These are phyloP conservation scores for Daldinia grandis DNA, from an alignment of 495 filamentous ascomycete genomes.

Conservation along the genomic window DNA sequence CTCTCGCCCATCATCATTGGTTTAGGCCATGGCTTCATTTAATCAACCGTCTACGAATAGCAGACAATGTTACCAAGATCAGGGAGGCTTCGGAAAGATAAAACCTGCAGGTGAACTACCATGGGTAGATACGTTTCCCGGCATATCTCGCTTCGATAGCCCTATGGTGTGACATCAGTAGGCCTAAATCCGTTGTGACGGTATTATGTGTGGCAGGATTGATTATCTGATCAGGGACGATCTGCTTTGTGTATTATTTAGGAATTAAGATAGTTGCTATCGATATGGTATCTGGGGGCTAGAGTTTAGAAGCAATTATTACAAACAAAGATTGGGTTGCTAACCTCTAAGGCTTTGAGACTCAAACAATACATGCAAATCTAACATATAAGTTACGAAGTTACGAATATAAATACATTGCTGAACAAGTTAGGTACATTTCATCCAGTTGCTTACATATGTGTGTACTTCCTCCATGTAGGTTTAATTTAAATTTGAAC, in stretches of 20 bases:
- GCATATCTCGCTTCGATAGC: background rate
- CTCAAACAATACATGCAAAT: no score
- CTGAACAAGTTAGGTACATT: no score
- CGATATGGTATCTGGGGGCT: background rate
- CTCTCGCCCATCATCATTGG: background rate
- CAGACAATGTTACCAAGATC: background rate
- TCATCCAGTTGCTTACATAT: no score
- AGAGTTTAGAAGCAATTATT: no score
- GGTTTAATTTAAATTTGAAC: background rate
- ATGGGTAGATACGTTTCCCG: background rate
- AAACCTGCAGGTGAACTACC: constrained; percentile 1
- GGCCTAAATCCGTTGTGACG: background rate
- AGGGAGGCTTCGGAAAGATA: background rate
- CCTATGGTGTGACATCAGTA: background rate
- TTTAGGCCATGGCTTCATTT: background rate
- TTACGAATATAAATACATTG: no score
- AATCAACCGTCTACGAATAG: background rate
- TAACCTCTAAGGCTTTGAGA: no score
- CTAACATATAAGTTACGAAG: no score
- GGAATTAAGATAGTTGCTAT: background rate
- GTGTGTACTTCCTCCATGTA: no score
- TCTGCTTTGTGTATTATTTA: background rate
- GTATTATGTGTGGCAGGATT: background rate
- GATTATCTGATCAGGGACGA: background rate
- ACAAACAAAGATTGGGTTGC: no score